phyloP scores from a whole-genome alignment of 805 yeast genomes.

The Candida awuae region DNA sequence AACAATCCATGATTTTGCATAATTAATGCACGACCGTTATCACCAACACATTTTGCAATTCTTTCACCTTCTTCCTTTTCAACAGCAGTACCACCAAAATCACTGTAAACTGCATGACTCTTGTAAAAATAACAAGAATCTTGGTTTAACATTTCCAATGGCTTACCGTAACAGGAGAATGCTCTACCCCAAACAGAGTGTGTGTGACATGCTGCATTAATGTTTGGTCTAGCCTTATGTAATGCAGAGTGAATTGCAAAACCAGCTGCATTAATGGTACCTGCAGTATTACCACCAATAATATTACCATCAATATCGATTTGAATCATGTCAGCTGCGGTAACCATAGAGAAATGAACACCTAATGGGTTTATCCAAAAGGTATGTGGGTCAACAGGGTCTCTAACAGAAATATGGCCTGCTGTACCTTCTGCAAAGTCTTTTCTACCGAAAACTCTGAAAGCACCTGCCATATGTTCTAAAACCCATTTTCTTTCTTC shows the following conservation, averaged over 20 bases:
- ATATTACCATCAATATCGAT: constrained; percentile 55
- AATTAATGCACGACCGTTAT: constrained; percentile 44
- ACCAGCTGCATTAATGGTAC: constrained; percentile 56
- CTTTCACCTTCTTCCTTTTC: constrained; percentile 54
- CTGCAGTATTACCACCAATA: constrained; percentile 40
- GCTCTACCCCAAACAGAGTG: constrained; percentile 61
- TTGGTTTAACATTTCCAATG: constrained; percentile 72
- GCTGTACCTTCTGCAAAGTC: constrained; percentile 79
- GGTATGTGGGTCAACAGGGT: constrained; percentile 68
- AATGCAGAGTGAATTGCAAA: constrained; percentile 61
- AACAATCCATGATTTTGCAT: constrained; percentile 66
- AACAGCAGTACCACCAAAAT: constrained; percentile 74
- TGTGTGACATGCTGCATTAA: constrained; percentile 64
- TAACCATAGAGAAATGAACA: constrained; percentile 54
- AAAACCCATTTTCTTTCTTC: constrained; percentile 46
- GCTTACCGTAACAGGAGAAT: constrained; percentile 54
- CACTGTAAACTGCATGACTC: constrained; percentile 53
- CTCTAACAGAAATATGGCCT: constrained; percentile 79
- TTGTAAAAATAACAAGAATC: constrained; percentile 64
- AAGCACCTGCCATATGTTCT: constrained; percentile 79
- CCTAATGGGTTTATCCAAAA: constrained; percentile 89
- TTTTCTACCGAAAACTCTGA: constrained; percentile 71
- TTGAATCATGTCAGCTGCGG: constrained; percentile 56
- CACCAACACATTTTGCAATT: constrained; percentile 54
- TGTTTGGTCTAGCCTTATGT: constrained; percentile 61